Conservation (phyloP, 257 asterid genomes). For the Galeopsis tetrahit region DNA sequence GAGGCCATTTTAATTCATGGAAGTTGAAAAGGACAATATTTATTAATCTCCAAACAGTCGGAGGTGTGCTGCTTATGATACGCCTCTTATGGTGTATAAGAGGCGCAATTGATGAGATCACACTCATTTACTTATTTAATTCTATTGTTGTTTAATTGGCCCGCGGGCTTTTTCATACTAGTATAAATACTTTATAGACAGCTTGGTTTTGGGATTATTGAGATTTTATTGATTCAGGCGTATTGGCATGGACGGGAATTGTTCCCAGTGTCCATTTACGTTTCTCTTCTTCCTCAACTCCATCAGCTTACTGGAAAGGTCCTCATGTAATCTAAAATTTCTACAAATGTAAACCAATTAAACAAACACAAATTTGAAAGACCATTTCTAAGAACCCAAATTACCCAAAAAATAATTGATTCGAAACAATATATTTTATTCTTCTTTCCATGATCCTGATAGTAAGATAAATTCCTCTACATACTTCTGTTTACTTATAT, state of each 20-base stretch:
- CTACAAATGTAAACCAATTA: slow-evolving; percentile 10
- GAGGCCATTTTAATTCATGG: slow-evolving; percentile 13
- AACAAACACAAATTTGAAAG: not conserved
- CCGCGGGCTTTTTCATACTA: too few relatives aligned
- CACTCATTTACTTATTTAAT: too few relatives aligned
- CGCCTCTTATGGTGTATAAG: too few relatives aligned
- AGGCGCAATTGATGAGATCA: too few relatives aligned
- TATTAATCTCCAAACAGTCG: not conserved
- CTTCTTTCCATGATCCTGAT: not conserved
- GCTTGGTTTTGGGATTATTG: too few relatives aligned
- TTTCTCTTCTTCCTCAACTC: too few relatives aligned
- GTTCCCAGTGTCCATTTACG: too few relatives aligned
- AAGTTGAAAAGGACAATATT: not conserved
- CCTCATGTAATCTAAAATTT: not conserved
- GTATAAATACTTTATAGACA: too few relatives aligned
- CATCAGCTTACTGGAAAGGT: not conserved
- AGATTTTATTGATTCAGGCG: too few relatives aligned
- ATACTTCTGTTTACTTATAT: not conserved
- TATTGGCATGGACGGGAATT: too few relatives aligned
- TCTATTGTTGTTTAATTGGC: too few relatives aligned
- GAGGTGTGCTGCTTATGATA: not conserved
- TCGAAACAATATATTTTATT: not conserved
- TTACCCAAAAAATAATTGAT: not conserved
- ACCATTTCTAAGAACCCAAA: not conserved
- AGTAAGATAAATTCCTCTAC: not conserved